phyloP scores from a whole-genome alignment of 805 yeast genomes.

The Starmerella potacharoeniae region DNA sequence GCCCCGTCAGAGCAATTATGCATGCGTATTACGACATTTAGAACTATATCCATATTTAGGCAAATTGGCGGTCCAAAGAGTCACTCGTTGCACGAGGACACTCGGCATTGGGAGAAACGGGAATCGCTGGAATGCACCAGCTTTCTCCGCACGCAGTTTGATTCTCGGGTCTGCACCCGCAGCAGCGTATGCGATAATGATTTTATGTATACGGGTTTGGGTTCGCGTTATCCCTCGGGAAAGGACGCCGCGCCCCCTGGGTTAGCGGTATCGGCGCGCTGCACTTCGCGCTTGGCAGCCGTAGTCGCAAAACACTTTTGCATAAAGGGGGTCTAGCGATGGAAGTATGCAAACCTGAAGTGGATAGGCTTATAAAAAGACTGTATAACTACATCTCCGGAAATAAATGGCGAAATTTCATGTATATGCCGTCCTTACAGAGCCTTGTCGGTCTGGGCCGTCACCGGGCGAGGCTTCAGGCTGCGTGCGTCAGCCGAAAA shows the following conservation, averaged over 20 bases:
- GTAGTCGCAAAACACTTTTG: not conserved
- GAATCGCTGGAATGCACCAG: not conserved
- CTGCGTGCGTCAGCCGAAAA: not conserved
- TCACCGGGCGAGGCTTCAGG: not conserved
- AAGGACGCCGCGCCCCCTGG: not conserved
- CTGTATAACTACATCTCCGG: not conserved
- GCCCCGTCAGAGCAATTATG: no score
- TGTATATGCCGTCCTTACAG: not conserved
- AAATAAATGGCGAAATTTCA: not conserved
- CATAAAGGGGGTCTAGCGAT: not conserved
- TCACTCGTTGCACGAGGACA: no score
- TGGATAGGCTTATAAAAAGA: not conserved
- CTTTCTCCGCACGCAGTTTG: not conserved
- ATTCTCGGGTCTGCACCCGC: not conserved
- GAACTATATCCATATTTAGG: no score
- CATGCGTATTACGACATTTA: no score
- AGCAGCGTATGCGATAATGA: not conserved
- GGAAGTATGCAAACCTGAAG: not conserved
- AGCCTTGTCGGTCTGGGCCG: not conserved
- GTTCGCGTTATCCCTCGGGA: not conserved
- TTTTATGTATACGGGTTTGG: not conserved
- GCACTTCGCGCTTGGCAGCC: not conserved
- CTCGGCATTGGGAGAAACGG: no score
- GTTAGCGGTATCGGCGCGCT: not conserved
- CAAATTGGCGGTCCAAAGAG: no score